Base-by-base conservation (phyloP, 2,329 filamentous ascomycete genomes). In the Penicillium capsulatum region DNA sequence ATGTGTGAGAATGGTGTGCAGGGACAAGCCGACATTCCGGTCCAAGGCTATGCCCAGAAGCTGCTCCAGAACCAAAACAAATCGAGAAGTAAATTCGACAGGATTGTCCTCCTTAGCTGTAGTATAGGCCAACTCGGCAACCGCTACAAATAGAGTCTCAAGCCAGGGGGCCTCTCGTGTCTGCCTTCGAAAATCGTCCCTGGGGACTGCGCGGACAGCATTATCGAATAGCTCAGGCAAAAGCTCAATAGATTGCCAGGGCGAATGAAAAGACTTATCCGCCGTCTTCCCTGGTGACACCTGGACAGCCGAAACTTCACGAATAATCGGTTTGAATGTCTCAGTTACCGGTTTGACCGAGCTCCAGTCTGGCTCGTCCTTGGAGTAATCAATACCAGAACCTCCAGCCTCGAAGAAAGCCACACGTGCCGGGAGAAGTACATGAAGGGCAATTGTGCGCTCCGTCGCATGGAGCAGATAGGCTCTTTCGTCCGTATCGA, bases 91-190 rank as follows among this genome's bases (percentile, higher is more conserved):
- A 34, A 58, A 56, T 2, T 48, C 49, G 3, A 45, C 35, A 1
- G 44, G 42, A 17, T 54, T 55, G 20, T 58, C 57, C 9, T 58
- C 50, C 31, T 63, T 59, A 11, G 57, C 52, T 9, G 56, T 58
- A 9, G 60, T 66, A 31, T 60, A 69, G 7, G 63, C 60, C 29
- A 65, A 50, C 40, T 70, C 63, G 6, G 64, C 59, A 30, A 72
- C 57, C 19, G 59, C 59, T 16, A 66, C 61, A 38, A 75, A 74
- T n/a, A 73, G 55, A 2, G 63, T 64, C 51, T 74, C 71, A 34
- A 77, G 51, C 72, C 73, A 76, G 10, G 65, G 59, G 27, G 67
- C 67, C 52, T 76, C 73, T 16, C 65, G 55, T 6, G 64, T 64
- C 47, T 70, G 65, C 26, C 66, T 59, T 31, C 61, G 60, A 31